phyloP scores from a whole-genome alignment of 2,329 filamentous ascomycete species.

The Nemania sp. region DNA sequence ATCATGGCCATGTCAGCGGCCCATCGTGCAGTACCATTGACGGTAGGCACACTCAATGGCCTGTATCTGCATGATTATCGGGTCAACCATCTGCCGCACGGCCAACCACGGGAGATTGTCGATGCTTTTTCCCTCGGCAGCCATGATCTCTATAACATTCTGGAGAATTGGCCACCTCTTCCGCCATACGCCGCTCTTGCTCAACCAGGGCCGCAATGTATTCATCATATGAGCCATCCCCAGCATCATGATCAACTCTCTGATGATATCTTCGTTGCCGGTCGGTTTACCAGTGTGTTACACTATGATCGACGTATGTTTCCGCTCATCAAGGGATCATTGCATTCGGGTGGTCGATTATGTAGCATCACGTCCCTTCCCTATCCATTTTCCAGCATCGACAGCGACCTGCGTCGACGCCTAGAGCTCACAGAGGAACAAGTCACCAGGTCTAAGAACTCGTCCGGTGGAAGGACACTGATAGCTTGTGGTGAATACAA shows the following conservation, averaged over 20 bases:
- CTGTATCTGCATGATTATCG: conserved; percentile 84
- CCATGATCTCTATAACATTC: conserved; percentile 47
- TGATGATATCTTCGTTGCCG: conserved; percentile 84
- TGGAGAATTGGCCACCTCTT: conserved; percentile 56
- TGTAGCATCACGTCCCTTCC: conserved; percentile 74
- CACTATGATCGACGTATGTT: conserved; percentile 90
- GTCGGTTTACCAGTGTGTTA: conserved; percentile 84
- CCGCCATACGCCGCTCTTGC: conserved; percentile 72
- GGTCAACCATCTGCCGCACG: conserved; percentile 41
- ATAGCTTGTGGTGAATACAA: conserved; percentile 90
- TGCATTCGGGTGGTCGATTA: conserved; percentile 82
- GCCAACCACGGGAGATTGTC: conserved; percentile 45
- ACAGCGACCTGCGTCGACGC: conserved; percentile 60
- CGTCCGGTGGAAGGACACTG: conserved; percentile 64
- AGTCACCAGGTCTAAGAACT: conserved; percentile 57
- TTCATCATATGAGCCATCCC: conserved; percentile 72
- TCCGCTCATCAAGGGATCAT: conserved; percentile 73
- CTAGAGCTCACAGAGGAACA: conserved; percentile 60
- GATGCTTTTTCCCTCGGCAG: conserved; percentile 38
- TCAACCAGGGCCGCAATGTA: conserved; percentile 80
- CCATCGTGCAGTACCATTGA: conserved; percentile 70
- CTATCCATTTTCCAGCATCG: conserved; percentile 66
- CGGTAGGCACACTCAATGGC: conserved; percentile 80
- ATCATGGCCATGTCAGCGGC: conserved; percentile 81
- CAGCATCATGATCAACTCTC: conserved; percentile 60